Evolutionary conservation across 805 yeast species (phyloP), one percentile per base, ranked within the genome.

Genomic region (Candida oleophila): DNA sequence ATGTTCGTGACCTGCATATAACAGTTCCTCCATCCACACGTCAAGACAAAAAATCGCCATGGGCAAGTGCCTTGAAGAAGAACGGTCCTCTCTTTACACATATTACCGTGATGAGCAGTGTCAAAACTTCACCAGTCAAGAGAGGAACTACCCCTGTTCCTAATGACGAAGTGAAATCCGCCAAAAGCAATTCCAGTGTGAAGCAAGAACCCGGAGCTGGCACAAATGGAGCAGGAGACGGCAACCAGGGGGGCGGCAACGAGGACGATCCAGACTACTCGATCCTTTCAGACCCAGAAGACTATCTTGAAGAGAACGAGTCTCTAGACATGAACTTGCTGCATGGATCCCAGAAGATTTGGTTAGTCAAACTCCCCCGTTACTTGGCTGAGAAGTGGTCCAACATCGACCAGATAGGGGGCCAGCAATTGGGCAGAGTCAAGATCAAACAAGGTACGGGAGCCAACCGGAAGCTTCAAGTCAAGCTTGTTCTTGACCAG

Each of bases 341-440:
- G 1, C 70, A 73, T 25, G 80, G 84, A 14, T 74, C 68, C 41
- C 84, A 86, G 57, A 89, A 89, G 55, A 84, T 94, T 37, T 94
- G 98, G 99, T 73, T 94, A 19, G 96, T 94, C 20, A 81, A 94
- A 55, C 70, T 94, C 59, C 98, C 99, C 1, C 82, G 88, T 59
- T 89, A 89, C 59, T 70, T 94, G 50, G 86, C 96, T 25, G 88
- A 85, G 36, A 75, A 80, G 53, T 89, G 97, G 96, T 77, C 82
- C 45, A 76, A 85, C 51, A 48, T 79, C 44, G 80, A 74, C 20
- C 69, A 71, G 38, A 66, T 85, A 42, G 76, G 80, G 44, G 97
- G 96, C 4, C 83, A 85, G 57, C 84, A 83, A 49, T 68, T 94
- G 52, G 95, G 97, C 4, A 83, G 81, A 55, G 87, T 94, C 33